Base-by-base conservation (phyloP, 805 yeast genomes). In the fission yeast (Schizosaccharomyces pombe) region DNA sequence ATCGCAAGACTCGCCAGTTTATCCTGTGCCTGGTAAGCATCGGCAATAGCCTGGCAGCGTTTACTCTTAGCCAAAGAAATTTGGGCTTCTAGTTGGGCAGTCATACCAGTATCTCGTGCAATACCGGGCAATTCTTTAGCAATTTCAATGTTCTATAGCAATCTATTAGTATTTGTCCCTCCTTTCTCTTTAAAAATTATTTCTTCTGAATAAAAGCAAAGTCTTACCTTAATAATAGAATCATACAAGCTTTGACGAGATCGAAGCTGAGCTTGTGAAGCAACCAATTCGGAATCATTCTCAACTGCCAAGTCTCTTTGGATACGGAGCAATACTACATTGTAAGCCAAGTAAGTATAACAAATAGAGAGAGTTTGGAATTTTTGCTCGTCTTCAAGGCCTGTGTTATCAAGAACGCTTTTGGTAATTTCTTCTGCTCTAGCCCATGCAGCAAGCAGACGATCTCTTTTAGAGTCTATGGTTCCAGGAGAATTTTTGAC, bases 1-100 rank as follows among this genome's bases (percentile, higher is more conserved):
- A 43, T 43, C 19, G 30, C 49, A 19, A 43, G 30, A 16, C 49
- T 24, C 26, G 14, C 26, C 5, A 29, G 30, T 43, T 43, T 43
- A n/a, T 43, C 30, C 26, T 5, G 30, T 22, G 28, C 14, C 26
- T 43, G 49, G 26, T 43, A 43, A 6, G 49, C 28, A 5, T 43
- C 49, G 30, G 49, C 49, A 43, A 43, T 43, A 5, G 26, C 49
- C n/a, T 43, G 49, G 49, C 49, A 43, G 2, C 49, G 49, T 12
- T 24, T 24, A 3, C 28, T n/a, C 26, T 43, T 43, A 43, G n/a
- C 28, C 1, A 43, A 9, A 22, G 30, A 11, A 19, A 43, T 43
- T 22, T 43, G 49, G 14, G 49, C 49, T 22, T 43, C 49, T 24
- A 43, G 30, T 12, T 43, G 49, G 19, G 26, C 30, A 19, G 26